Base-by-base conservation (phyloP, 192 early-diverging fungal species). In the Coemansia sp. region DNA sequence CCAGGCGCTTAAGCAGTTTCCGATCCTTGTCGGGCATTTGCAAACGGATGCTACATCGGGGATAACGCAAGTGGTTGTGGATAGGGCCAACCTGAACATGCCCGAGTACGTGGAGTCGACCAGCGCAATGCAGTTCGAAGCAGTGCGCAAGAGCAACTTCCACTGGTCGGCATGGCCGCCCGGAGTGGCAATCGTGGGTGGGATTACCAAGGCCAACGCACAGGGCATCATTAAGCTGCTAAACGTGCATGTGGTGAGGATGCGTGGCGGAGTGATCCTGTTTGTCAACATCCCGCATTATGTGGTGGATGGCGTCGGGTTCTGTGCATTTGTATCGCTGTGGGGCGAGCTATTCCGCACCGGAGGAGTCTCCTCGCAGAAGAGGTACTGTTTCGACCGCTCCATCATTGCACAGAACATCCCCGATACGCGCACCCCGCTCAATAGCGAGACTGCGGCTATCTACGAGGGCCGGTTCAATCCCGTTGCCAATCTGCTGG, bases 281-380 rank as follows among this genome's bases (percentile, higher is more conserved):
- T 79, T 79, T 45, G 57, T 70, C 45, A 79, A 67, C 23, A 64
- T 79, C 2, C 70, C 70, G 53, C 76, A 79, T 42, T 79, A 73
- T 31, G 70, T 68, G 0, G 69, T 79, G 0, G 76, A 79, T 23
- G 76, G 70, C 42, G 69, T 66, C 4, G 76, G 76, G 6, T 73
- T 61, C 59, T 79, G 70, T 23, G 64, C 63, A 44, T 73, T 79
- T 70, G 65, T 64, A 19, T 59, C 67, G 42, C 70, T 68, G 29
- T 79, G 76, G 76, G 76, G 65, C 52, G 65, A 54, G 3, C 34
- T 65, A 22, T 79, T 67, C 34, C 22, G 22, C 2, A 70, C 50
- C 5, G 55, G 47, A 30, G 62, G 70, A n/a, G n/a, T n/a, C 53
- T 27, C 37, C 0, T 25, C 53, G 8, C 42, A 57, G 23, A 42